Conservation (phyloP, 148 eudicot genomes). For the Cornus kousa region DNA sequence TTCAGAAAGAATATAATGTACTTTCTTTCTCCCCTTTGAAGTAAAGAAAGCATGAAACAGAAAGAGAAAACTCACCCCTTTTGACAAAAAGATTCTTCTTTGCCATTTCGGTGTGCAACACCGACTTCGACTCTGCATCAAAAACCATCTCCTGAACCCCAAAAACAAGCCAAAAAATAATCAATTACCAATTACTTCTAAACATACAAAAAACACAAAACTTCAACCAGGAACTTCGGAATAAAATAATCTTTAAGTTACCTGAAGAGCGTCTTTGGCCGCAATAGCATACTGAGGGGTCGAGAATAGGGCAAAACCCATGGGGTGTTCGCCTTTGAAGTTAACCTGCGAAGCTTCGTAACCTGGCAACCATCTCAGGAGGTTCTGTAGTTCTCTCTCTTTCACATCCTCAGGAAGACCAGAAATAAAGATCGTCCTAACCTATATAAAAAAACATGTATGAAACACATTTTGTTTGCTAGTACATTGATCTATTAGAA, state of each 20-base stretch:
- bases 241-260: not conserved
- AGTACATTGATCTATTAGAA: not conserved
- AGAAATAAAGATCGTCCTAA: constrained; percentile 84
- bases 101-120: constrained; percentile 95
- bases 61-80: constrained; percentile 57
- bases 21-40: not conserved
- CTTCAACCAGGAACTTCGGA: too few relatives aligned
- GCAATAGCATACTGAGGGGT: constrained; percentile 70
- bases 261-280: constrained; percentile 95
- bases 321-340: constrained; percentile 78
- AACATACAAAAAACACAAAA: not conserved
- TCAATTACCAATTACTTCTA: not conserved
- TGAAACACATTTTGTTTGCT: not conserved
- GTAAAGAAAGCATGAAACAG: not conserved
- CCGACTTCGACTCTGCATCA: constrained; percentile 74
- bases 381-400: constrained; percentile 83
- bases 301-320: constrained; percentile 89
- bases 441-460: constrained; percentile 22
- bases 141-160: constrained; percentile 67
- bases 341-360: constrained; percentile 99
- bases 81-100: constrained; percentile 93
- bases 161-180: not conserved
- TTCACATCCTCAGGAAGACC: constrained; percentile 93
- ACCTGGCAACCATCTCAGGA: constrained; percentile 90
- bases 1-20: not conserved